These are phyloP conservation scores for Penstemon newberryi DNA, from an alignment of 257 asterid species.

Conservation along the genomic window DNA sequence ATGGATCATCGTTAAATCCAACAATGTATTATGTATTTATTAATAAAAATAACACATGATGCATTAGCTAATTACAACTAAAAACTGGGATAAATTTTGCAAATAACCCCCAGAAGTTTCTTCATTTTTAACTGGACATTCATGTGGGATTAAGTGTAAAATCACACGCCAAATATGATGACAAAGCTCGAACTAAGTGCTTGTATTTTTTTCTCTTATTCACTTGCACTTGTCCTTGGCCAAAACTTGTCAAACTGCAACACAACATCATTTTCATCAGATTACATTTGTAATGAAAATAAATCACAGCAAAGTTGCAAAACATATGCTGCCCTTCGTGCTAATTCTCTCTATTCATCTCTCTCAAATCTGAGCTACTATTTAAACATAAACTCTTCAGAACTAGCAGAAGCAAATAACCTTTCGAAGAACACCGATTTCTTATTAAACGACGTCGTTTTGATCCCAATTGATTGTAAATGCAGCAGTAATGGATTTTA, in stretches of 20 bases:
- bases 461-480: constrained; percentile 55
- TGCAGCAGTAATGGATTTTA: constrained; percentile 37
- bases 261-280: constrained; percentile 28
- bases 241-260: constrained; percentile 41
- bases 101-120: constrained; percentile 8
- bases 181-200: constrained; percentile 27
- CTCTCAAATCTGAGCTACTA: constrained; percentile 43
- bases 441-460: constrained; percentile 30
- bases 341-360: constrained; percentile 48
- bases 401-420: constrained; percentile 47
- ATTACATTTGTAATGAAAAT: constrained; percentile 31
- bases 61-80: too few relatives aligned
- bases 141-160: constrained; percentile 29
- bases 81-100: too few relatives aligned
- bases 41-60: too few relatives aligned
- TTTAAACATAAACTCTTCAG: constrained; percentile 37
- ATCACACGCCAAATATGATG: constrained; percentile 19
- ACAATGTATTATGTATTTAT: too few relatives aligned
- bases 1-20: too few relatives aligned
- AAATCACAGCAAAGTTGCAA: constrained; percentile 32
- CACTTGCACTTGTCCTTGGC: constrained; percentile 31
- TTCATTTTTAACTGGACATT: constrained; percentile 25
- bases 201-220: constrained; percentile 25
- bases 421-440: constrained; percentile 35
- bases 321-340: constrained; percentile 49